Evolutionary conservation across 177 flowering plant species (phyloP).

Genomic region (Vitis hybrid): DNA sequence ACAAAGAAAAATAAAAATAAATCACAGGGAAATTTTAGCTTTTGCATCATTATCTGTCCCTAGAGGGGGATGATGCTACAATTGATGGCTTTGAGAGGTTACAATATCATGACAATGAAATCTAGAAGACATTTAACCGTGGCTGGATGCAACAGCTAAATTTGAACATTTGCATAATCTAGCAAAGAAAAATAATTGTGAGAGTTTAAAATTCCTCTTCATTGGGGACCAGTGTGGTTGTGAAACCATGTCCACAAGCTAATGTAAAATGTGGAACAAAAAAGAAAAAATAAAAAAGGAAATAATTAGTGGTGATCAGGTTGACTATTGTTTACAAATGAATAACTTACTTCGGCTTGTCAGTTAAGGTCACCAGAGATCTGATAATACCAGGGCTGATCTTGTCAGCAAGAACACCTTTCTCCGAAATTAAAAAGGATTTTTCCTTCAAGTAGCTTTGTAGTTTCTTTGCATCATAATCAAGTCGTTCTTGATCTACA

Average conservation of each 20-base stretch:
- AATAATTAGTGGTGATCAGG: no score
- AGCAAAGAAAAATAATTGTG: no score
- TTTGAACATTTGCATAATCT: no score
- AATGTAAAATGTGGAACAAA: neutral
- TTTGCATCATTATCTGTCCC: neutral
- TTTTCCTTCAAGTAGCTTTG: conserved; percentile 82
- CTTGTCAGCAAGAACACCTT: conserved; percentile 75
- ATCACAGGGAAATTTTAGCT: neutral
- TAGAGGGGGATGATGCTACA: neutral
- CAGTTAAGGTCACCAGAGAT: conserved; percentile 69
- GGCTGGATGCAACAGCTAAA: no score
- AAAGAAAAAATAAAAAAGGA: no score
- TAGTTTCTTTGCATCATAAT: conserved; percentile 62
- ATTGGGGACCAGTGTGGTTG: no score
- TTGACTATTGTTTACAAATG: neutral
- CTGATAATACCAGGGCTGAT: conserved; percentile 71
- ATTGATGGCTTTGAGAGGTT: no score
- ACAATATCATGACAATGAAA: no score
- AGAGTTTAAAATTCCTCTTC: no score
- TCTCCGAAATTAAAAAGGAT: conserved; percentile 60
- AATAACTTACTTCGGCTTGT: conserved; percentile 46
- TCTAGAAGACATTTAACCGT: no score
- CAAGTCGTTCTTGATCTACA: conserved; percentile 75
- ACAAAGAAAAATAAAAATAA: neutral
- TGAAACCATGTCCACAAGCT: conserved; percentile 4